These are phyloP conservation scores for Porogramme epimiltina DNA, from an alignment of 1,284 basidiomycete genomes.

Conservation along the genomic window DNA sequence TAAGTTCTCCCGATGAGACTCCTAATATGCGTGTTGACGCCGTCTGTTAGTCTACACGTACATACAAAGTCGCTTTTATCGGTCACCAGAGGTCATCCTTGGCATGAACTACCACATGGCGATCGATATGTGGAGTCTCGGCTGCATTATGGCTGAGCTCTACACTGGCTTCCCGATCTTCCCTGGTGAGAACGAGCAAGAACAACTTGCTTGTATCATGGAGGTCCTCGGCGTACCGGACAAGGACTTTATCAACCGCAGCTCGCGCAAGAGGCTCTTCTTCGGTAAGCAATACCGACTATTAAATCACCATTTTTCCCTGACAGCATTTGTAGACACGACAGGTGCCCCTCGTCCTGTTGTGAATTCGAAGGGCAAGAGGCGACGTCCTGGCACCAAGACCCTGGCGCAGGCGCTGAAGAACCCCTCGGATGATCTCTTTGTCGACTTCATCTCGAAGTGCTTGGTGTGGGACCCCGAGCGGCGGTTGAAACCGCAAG, in stretches of 20 bases:
- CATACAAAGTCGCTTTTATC: constrained; percentile 96
- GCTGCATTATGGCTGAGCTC: constrained; percentile 96
- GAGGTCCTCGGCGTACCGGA: constrained; percentile 97
- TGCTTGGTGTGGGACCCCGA: constrained; percentile 99
- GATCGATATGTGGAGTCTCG: constrained; percentile 97
- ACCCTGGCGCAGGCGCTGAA: constrained; percentile 87
- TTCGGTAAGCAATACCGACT: constrained; percentile 69
- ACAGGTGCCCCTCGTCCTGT: constrained; percentile 92
- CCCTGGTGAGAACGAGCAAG: constrained; percentile 99
- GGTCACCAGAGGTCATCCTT: constrained; percentile 92
- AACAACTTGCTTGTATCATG: constrained; percentile 99
- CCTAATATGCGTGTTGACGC: constrained; percentile 19
- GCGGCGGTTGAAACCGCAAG: constrained; percentile 90
- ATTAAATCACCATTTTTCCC: not conserved
- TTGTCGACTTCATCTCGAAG: constrained; percentile 92
- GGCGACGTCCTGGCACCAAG: constrained; percentile 89
- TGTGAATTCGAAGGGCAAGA: constrained; percentile 95
- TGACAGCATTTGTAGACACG: constrained; percentile 61
- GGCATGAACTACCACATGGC: constrained; percentile 96
- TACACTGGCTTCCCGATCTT: constrained; percentile 99
- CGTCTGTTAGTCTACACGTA: constrained; percentile 85
- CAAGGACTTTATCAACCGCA: constrained; percentile 91
- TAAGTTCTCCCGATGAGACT: constrained; percentile 46
- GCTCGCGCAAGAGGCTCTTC: constrained; percentile 93
- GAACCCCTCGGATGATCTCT: constrained; percentile 80